Evolutionary conservation across 495 filamentous ascomycete species (phyloP), one percentile per base, ranked within the genome.

Genomic region (Pseudevernia furfuracea): DNA sequence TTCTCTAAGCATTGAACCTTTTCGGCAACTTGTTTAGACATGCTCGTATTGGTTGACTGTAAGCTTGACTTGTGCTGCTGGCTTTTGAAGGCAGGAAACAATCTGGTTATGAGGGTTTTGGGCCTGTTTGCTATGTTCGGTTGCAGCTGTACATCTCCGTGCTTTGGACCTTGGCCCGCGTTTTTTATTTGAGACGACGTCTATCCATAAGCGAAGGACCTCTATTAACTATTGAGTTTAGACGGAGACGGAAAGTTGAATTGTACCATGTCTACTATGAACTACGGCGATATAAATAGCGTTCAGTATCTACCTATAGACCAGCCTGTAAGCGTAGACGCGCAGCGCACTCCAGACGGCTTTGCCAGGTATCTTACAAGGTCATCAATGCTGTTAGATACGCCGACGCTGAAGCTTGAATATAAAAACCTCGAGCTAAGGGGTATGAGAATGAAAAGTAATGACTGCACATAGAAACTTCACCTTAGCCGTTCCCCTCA

Each of bases 371-470:
- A 25, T 64, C 9, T 28, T 64, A 58, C 62, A 49, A 38, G 12
- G 28, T 36, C 55, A 46, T 34, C 53, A n/a, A 64, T 59, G 61
- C 61, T 44, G 4, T 23, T 63, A 43, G 30, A 55, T 46, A 49
- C 60, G 52, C 52, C 7, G 15, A 53, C 46, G 38, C 49, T 52
- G n/a, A 52, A 39, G 9, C 5, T 4, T 15, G 25, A 38, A 43
- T 58, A 48, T 19, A 23, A 59, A 52, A 37, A 39, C 55, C 53
- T 60, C 28, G 30, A 23, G 28, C 11, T 41, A 66, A 38, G 41
- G 67, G 67, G 67, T 68, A 68, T 68, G 28, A 61, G 58, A 59
- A 68, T 32, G 30, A 30, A 61, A 68, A 15, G 32, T 36, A 65
- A 55, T 64, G 30, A 28, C 12, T 43, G 28, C 60, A 59, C 25